Percentiles rank a stretch among this genome's conserved stretches.
These are phyloP conservation scores for Pichia sp. DNA, from an alignment of 1,139 yeast genomes.

Conservation along the genomic window DNA sequence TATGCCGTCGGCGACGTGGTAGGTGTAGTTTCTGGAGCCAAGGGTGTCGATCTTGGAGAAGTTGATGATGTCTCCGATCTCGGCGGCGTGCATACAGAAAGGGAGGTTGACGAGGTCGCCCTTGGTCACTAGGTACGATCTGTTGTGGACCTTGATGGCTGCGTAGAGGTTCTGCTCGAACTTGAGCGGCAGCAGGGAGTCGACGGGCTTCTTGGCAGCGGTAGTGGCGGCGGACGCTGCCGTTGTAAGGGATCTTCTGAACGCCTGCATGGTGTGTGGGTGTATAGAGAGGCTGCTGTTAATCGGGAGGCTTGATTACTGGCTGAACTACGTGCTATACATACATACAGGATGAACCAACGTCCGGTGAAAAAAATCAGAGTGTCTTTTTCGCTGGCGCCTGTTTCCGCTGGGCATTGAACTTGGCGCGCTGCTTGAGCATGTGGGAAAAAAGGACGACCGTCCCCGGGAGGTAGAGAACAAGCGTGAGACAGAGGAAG, in stretches of 20 bases:
- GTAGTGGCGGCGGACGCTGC: constrained; percentile 7
- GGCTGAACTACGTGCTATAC: too few species aligned
- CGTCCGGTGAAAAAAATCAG: not conserved
- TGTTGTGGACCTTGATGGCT: constrained; percentile 71
- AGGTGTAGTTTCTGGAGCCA: constrained; percentile 82
- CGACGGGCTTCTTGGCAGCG: not conserved
- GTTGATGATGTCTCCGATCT: constrained; percentile 73
- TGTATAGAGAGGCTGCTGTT: too few species aligned
- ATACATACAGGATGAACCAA: too few species aligned
- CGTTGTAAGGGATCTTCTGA: constrained; percentile 8
- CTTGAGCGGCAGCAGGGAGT: constrained; percentile 39
- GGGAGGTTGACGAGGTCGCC: constrained; percentile 85
- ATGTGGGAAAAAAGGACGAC: constrained; percentile 82
- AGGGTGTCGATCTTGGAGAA: constrained; percentile 74
- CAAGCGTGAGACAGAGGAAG: constrained; percentile 33
- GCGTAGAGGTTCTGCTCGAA: constrained; percentile 73
- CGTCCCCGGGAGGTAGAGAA: constrained; percentile 79
- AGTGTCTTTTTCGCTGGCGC: constrained; percentile 17
- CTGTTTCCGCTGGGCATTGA: constrained; percentile 33
- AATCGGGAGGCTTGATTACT: too few species aligned
- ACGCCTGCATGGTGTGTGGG: constrained; percentile 1
- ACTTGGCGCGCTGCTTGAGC: constrained; percentile 78
- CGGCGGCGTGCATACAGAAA: constrained; percentile 65
- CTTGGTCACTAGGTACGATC: constrained; percentile 83
- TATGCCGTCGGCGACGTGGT: constrained; percentile 46